Evolutionary conservation across 768 basidiomycete genomes (phyloP), one percentile per base, ranked within the genome.

Genomic region (Mycena belliarum): DNA sequence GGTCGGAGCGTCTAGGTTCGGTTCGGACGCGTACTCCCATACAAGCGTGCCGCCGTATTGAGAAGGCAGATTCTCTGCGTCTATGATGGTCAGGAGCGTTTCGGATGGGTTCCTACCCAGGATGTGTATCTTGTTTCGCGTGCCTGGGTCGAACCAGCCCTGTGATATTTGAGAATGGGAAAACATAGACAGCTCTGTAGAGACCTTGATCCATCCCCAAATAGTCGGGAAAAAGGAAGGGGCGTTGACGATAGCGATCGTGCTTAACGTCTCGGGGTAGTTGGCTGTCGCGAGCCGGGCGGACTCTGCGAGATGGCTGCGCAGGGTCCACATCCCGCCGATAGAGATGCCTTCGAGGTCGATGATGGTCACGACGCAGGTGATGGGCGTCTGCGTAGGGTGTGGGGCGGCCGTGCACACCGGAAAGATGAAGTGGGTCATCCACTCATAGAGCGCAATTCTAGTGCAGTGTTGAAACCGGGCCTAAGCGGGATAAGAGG

Each of bases 171-270:
- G 14, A 33, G 33, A 52, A 24, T 60, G 41, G 35, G 43, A 45
- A 24, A 23, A 41, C 14, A 20, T 21, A n/a, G n/a, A n/a, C n/a
- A n/a, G 73, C 38, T 56, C n/a, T n/a, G n/a, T n/a, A n/a, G n/a
- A n/a, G n/a, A 85, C 87, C 77, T 89, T 91, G 68, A 93, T 79
- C 91, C 91, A 93, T 29, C 79, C 80, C 91, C 91, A 94, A 11
- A 93, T 76, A 2, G 86, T 89, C 3, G 87, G 82, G 70, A 94
- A 94, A 76, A 92, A 94, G 0, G 83, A 76, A 0, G 93, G 92
- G 0, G 90, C 85, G 62, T 93, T 93, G 52, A 94, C 85, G 52
- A 94, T 72, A 12, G 79, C 85, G 63, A 87, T 82, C 33, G 80
- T 78, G 63, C 80, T 75, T 40, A 92, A 74, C 0, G 89, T 91